These are phyloP conservation scores for Saccharum spontaneum DNA, from an alignment of 176 grass and related monocot genomes.

Conservation along the genomic window DNA sequence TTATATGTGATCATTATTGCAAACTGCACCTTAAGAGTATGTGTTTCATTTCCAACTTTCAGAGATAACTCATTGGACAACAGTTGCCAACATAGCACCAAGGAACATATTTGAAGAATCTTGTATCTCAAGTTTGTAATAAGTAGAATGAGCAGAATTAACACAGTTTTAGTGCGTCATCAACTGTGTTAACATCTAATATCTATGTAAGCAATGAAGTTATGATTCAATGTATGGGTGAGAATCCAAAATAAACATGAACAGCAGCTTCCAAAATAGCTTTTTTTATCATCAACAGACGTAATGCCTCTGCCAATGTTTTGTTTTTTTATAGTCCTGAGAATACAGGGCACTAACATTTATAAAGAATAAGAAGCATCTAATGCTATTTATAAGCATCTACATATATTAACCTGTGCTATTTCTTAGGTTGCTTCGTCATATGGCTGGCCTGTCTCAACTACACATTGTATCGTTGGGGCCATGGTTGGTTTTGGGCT, in stretches of 20 bases:
- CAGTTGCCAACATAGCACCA: not conserved
- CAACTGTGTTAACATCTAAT: constrained; percentile 21
- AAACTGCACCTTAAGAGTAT: not conserved
- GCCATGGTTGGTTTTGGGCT: constrained; percentile 99
- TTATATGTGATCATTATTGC: constrained; percentile 11
- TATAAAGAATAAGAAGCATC: not conserved
- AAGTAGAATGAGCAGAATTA: not conserved
- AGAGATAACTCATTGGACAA: not conserved
- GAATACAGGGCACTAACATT: constrained; percentile 27
- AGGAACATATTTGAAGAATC: not conserved
- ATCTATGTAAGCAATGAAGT: constrained; percentile 5
- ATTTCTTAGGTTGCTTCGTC: constrained; percentile 89
- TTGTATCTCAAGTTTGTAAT: not conserved
- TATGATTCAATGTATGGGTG: not conserved
- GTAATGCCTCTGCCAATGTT: not conserved
- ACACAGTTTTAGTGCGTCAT: not conserved
- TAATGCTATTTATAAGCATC: not conserved
- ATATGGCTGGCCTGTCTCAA: constrained; percentile 96
- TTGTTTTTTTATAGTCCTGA: not conserved
- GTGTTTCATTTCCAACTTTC: not conserved
- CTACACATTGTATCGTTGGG: constrained; percentile 96
- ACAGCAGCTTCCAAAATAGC: not conserved
- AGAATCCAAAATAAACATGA: constrained; percentile 13
- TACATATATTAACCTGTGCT: constrained; percentile 8
- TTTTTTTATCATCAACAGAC: not conserved